Evolutionary conservation across 345 rosid genomes (phyloP), one percentile per base, ranked within the genome.

Genomic region (Cochlearia excelsa): DNA sequence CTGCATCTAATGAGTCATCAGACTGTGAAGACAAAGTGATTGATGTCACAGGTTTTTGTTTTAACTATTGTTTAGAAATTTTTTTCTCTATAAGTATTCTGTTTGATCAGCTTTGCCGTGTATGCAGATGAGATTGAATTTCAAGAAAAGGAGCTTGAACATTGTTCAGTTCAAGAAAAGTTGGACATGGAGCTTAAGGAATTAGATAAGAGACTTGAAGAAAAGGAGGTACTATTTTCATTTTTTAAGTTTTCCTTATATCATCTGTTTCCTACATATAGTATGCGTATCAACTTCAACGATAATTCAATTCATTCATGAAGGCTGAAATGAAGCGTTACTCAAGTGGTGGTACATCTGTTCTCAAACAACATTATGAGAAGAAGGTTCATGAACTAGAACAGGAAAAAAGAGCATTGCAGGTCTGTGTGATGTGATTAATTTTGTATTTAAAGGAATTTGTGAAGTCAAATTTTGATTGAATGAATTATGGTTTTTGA

Each of bases 271-370:
- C 43, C 37, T n/a, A 28, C 26, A 29, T 50, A 37, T 35, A 59
- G 40, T 38, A 39, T 54, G 46, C 5, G 3, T 48, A 26, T 26
- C 26, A 31, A 45, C 55, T 39, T 40, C 42, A 26, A 53, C 28
- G 34, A 65, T 37, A 4, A 40, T 30, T 39, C 11, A 45, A 8
- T 34, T 37, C 49, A 26, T 54, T 65, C 51, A 54, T 77, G 65
- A 75, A 93, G 99, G 99, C 95, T 78, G 99, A 89, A 79, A 93
- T 93, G 99, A 89, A 87, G 77, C 79, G 73, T 16, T 82, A 81
- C 62, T 16, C 85, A 37, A 73, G 67, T 78, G 77, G 49, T 65
- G 97, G 91, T 54, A 81, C 91, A 63, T 89, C 95, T 59, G 85
- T 85, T 77, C 81, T 93, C 61, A 89, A 81, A 77, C 91, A 85